Conservation (phyloP, 2,329 filamentous ascomycete species). For the Alternaria tenuissima region DNA sequence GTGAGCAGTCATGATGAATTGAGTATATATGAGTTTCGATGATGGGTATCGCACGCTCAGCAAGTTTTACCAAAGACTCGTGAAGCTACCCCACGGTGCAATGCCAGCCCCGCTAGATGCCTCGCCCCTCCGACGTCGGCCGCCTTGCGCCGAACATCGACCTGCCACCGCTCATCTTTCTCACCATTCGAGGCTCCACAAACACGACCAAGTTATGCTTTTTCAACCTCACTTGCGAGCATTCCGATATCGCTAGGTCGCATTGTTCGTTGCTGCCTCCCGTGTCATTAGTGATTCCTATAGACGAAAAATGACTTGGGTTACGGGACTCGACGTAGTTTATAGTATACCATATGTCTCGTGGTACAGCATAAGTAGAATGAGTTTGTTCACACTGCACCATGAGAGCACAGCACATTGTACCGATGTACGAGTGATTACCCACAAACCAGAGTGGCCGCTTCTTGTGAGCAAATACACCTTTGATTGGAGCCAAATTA, state of each 20-base stretch:
- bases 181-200: background rate
- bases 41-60: background rate
- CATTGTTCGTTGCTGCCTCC: background rate
- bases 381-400: no score
- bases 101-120: slow-evolving; percentile 10
- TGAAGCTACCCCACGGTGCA: slow-evolving; percentile 16
- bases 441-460: no score
- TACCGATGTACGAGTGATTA: no score
- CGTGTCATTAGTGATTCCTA: background rate
- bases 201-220: background rate
- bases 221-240: background rate
- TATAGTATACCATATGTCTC: no score
- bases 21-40: background rate
- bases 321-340: no score
- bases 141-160: slow-evolving; percentile 2
- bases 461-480: no score
- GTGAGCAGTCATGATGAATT: slow-evolving; percentile 46
- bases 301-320: background rate
- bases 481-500: no score
- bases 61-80: slow-evolving; percentile 9
- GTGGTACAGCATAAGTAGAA: no score
- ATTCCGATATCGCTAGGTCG: background rate
- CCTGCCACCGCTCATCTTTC: no score
- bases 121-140: slow-evolving; percentile 15
- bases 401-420: no score